Evolutionary conservation across 768 basidiomycete species (phyloP).

Genomic region (Leccinum arenicola): DNA sequence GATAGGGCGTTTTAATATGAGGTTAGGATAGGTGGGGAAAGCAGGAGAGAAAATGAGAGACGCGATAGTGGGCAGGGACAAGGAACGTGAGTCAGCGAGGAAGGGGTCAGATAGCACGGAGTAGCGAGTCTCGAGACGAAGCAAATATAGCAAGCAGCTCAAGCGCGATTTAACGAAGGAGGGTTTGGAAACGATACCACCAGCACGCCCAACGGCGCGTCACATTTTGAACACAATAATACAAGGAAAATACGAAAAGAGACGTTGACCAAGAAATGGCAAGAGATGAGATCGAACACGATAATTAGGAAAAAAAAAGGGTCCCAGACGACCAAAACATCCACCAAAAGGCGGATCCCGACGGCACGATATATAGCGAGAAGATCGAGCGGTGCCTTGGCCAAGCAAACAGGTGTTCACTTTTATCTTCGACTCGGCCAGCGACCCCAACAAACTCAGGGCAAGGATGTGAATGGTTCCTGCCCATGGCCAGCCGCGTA

Average conservation of each 20-base stretch:
- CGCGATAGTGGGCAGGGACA: constrained; percentile 3
- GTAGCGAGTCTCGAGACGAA: constrained; percentile 12
- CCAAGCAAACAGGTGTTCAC: constrained; percentile 1
- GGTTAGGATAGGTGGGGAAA: not conserved
- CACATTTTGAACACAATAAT: constrained; percentile 11
- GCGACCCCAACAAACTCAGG: constrained; percentile 9
- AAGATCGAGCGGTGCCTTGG: not conserved
- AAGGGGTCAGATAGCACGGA: constrained; percentile 11
- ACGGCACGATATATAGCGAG: constrained; percentile 6
- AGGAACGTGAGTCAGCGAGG: constrained; percentile 9
- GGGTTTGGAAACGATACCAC: constrained; percentile 8
- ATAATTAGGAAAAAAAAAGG: constrained; percentile 4
- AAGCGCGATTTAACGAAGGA: not conserved
- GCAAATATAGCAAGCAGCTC: constrained; percentile 6
- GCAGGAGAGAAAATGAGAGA: not conserved
- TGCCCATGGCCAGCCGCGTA: constrained; percentile 23
- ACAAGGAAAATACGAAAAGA: constrained; percentile 13
- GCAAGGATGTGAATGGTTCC: constrained; percentile 21
- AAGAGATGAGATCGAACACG: constrained; percentile 13
- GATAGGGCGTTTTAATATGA: not conserved
- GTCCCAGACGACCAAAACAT: constrained; percentile 4
- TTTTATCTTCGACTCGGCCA: not conserved
- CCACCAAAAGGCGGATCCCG: constrained; percentile 4
- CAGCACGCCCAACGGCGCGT: constrained; percentile 3
- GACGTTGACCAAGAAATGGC: constrained; percentile 8